Base-by-base conservation (phyloP, 768 basidiomycete species). In the Psilocybe cubensis region DNA sequence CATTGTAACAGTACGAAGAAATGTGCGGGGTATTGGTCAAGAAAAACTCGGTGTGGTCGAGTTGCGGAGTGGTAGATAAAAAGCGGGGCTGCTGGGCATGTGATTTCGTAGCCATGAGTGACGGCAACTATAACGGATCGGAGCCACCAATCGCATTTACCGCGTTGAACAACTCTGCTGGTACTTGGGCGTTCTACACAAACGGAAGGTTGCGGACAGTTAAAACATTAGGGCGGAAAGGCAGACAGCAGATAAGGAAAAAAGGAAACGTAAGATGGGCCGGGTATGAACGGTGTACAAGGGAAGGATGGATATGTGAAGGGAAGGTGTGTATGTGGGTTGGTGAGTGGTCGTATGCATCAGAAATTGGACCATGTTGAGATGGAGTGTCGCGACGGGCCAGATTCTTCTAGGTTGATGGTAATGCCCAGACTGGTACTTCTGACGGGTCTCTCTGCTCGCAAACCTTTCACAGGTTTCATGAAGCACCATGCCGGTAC, bases 401-500 rank as follows among this genome's bases (percentile, higher is more conserved):
- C 68, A 3, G 76, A 72, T 4, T 67, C 74, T 28, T 82, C 80
- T 60, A 83, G 61, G 60, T 83, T 75, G 41, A 89, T 79, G 7
- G 81, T 85, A 58, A 88, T 81, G 10, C 86, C 87, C n/a, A 89
- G 69, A 66, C 86, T 88, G 41, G 76, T 69, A 48, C 75, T 83
- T 27, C 91, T 82, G 63, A 88, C 73, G 1, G 91, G 89, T 20
- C 91, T 79, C 62, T 85, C 83, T 3, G 83, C 79, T 35, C 77
- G 71, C 53, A 87, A 74, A 3, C 86, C 87, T 58, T 83, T 80
- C 45, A 81, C 77, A 29, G 86, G 81, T 64, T 84, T 85, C 60
- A 84, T 54, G 78, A 93, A 91, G 66, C 83, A 86, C 89, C 90
- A 92, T 5, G 87, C 83, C 10, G 91, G 91, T 3, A 91, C 83